Base-by-base conservation (phyloP, 257 asterid species). In the Asclepias syriaca region DNA sequence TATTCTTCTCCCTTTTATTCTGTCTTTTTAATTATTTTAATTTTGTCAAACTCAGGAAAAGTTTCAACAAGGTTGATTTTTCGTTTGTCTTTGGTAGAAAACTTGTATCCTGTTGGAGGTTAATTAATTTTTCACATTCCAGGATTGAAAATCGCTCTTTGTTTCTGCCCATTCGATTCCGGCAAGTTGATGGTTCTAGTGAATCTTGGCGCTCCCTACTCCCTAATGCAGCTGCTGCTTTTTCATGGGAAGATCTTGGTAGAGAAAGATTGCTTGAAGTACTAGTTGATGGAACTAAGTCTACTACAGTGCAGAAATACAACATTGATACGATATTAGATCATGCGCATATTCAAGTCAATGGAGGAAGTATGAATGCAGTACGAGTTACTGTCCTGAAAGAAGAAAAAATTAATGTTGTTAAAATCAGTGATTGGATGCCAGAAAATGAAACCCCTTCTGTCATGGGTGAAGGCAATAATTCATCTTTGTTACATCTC, bases 171-270 rank as follows among this genome's bases (percentile, higher is more conserved):
- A 55, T 95, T 68, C 89, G 77, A 81, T 86, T 88, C 81, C 99
- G 98, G 78, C 99, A 95, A 92, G 87, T 81, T 22, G 84, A 84
- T 78, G 93, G 98, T 72, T 76, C 93, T 76, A 71, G 78, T 68
- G 91, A 84, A 71, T 88, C 98, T 46, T 95, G 98, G 99, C 85
- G 85, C 76, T 76, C 85, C 72, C 86, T 95, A 70, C 92, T 80
- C 49, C 97, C 96, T 69, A 90, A 90, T 83, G 85, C 98, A 71
- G 88, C 99, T 68, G 77, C 90, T 60, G 79, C 93, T 65, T 95
- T 92, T 86, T 86, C 92, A 48, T 95, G 98, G 98, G 97, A 95
- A 78, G 99, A 95, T 82, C 91, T 95, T 83, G 96, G 98, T 72
- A 87, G 96, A 74, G 81, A 82, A 70, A 84, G 89, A 63, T 66